A percentile compares a stretch with the other conserved stretches of the same genome.
Conservation (phyloP, 306 rosid species). For the Argentina anserina region DNA sequence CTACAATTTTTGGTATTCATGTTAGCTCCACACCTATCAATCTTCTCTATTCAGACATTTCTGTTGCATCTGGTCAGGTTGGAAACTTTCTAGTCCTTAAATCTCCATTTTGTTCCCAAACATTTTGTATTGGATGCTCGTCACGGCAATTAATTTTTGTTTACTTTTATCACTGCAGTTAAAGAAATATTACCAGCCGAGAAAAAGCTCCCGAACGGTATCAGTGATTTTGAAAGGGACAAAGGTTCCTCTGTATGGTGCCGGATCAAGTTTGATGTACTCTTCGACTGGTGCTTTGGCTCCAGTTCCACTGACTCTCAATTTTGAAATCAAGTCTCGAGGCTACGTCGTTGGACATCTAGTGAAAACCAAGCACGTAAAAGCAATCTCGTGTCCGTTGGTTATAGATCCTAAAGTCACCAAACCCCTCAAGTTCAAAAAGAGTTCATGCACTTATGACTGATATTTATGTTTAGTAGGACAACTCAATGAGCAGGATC, state of each 20-base stretch:
- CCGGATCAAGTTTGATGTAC: conserved; percentile 50
- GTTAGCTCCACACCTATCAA: conserved; percentile 65
- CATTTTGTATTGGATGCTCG: not conserved
- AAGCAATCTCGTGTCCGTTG: conserved; percentile 61
- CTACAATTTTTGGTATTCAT: conserved; percentile 86
- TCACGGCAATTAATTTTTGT: conserved; percentile 13
- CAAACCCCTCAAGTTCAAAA: conserved; percentile 67
- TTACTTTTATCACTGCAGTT: conserved; percentile 41
- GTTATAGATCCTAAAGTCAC: conserved; percentile 46
- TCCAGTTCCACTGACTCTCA: conserved; percentile 57
- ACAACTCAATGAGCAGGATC: not conserved
- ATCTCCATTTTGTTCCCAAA: not conserved
- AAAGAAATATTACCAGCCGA: conserved; percentile 80
- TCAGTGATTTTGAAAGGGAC: conserved; percentile 47
- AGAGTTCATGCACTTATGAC: conserved; percentile 58
- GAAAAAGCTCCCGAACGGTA: conserved; percentile 58
- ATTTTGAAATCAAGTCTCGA: conserved; percentile 52
- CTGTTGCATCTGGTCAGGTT: conserved; percentile 85
- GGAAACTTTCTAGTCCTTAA: not conserved
- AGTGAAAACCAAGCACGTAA: conserved; percentile 65
- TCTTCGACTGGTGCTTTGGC: conserved; percentile 46
- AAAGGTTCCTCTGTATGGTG: conserved; percentile 87
- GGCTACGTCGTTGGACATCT: conserved; percentile 82
- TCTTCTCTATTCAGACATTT: conserved; percentile 68
- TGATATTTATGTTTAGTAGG: conserved; percentile 14